These are phyloP conservation scores for Penicillium fimorum DNA, from an alignment of 495 filamentous ascomycete genomes.

Conservation along the genomic window DNA sequence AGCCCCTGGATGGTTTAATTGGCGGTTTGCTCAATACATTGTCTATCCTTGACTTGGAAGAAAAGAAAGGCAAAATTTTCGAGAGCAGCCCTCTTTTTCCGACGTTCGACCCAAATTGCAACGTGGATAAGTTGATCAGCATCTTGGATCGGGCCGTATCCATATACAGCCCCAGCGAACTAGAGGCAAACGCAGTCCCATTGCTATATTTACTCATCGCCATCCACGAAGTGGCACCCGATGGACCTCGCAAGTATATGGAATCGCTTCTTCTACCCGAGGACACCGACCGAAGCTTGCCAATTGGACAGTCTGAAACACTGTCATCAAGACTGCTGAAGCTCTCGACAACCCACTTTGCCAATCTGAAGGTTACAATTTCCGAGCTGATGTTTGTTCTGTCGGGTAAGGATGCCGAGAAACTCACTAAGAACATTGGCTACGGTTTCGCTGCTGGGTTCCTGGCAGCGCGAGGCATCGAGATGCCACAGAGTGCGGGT, in stretches of 20 bases:
- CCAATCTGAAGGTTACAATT: conserved; percentile 71
- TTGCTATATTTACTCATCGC: conserved; percentile 69
- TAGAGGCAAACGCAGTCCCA: conserved; percentile 68
- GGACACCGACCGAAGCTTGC: conserved; percentile 70
- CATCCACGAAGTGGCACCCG: conserved; percentile 71
- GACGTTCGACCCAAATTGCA: conserved; percentile 53
- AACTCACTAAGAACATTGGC: conserved; percentile 76
- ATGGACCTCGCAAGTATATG: conserved; percentile 60
- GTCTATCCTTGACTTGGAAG: conserved; percentile 69
- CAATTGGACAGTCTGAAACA: conserved; percentile 71
- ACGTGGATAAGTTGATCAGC: conserved; percentile 67
- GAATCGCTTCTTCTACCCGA: conserved; percentile 70
- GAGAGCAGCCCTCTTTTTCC: conserved; percentile 63
- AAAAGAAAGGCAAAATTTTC: conserved; percentile 42
- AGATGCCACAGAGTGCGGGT: conserved; percentile 65
- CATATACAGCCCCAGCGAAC: conserved; percentile 58
- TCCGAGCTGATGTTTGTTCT: conserved; percentile 82
- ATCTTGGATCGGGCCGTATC: conserved; percentile 68
- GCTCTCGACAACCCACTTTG: conserved; percentile 72
- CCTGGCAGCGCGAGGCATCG: conserved; percentile 75
- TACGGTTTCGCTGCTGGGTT: conserved; percentile 93
- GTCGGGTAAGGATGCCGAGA: conserved; percentile 69
- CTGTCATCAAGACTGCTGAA: conserved; percentile 76
- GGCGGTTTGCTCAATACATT: conserved; percentile 74
- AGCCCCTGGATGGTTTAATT: conserved; percentile 59